These are phyloP conservation scores for Scutellaria baicalensis DNA, from an alignment of 257 asterid species.

Conservation along the genomic window DNA sequence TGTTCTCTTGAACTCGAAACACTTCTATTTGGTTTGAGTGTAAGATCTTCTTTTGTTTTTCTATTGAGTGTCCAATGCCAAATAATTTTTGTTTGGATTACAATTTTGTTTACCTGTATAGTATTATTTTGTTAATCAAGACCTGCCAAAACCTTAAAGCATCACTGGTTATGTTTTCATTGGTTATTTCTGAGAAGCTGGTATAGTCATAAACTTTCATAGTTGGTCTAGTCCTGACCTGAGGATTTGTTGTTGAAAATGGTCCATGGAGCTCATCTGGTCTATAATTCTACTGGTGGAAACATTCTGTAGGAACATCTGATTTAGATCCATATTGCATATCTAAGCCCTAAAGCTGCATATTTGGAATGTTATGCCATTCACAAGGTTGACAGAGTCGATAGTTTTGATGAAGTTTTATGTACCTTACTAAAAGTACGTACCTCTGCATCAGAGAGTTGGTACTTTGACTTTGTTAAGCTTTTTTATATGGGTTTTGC, in stretches of 20 bases:
- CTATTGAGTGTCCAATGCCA: neutral
- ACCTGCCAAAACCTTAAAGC: neutral
- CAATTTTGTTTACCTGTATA: neutral
- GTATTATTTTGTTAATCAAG: neutral
- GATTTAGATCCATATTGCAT: neutral
- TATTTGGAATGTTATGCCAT: neutral
- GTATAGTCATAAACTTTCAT: neutral
- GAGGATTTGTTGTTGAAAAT: neutral
- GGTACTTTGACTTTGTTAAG: neutral
- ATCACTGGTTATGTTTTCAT: neutral
- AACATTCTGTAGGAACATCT: neutral
- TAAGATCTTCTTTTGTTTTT: neutral
- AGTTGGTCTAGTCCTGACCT: neutral
- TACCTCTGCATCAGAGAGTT: neutral
- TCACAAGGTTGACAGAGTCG: neutral
- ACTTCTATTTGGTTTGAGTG: neutral
- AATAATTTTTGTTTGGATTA: neutral
- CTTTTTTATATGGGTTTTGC: neutral
- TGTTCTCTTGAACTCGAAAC: neutral
- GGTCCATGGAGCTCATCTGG: neutral
- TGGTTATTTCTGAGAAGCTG: neutral
- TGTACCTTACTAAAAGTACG: neutral
- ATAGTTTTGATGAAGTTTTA: neutral
- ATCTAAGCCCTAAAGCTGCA: neutral
- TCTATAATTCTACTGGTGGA: neutral